A percentile compares a stretch with the other conserved stretches of the same genome.
Conservation (phyloP, 176 grass and related monocot genomes). For the Saccharum officinarum region DNA sequence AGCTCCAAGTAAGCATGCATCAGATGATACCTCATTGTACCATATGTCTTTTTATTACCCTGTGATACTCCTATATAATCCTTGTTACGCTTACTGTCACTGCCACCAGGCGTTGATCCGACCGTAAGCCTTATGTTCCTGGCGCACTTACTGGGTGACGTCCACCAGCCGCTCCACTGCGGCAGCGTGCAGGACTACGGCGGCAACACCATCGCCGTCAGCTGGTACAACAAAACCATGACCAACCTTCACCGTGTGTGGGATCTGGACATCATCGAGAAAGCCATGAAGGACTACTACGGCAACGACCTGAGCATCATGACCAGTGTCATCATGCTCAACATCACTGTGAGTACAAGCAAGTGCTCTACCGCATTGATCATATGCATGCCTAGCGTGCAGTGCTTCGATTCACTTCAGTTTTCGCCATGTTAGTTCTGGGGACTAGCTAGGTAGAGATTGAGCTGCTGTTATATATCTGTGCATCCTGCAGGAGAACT, state of each 20-base stretch:
- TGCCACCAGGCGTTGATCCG: conserved; percentile 25
- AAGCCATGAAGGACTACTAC: conserved; percentile 80
- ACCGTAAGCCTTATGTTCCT: conserved; percentile 64
- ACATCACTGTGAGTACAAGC: conserved; percentile 78
- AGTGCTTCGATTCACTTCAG: not conserved
- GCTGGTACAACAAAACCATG: conserved; percentile 49
- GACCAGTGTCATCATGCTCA: conserved; percentile 64
- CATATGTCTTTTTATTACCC: not conserved
- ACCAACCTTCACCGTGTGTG: conserved; percentile 25
- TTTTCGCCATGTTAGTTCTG: not conserved
- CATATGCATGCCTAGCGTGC: too few relatives aligned
- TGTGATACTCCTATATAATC: not conserved
- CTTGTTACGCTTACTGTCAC: too few relatives aligned
- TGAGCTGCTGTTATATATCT: not conserved
- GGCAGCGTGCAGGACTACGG: conserved; percentile 36
- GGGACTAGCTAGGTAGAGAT: not conserved
- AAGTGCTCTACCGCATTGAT: not conserved
- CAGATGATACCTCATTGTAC: too few relatives aligned
- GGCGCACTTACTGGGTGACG: conserved; percentile 66
- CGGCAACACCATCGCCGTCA: conserved; percentile 58
- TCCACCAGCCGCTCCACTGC: conserved; percentile 69
- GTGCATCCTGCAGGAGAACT: conserved; percentile 27
- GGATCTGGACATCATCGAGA: conserved; percentile 71
- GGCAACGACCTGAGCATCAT: conserved; percentile 49
- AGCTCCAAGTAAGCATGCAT: conserved; percentile 25